These are phyloP conservation scores for Cupressus sempervirens DNA, from an alignment of 75 land plant genomes.

Conservation along the genomic window DNA sequence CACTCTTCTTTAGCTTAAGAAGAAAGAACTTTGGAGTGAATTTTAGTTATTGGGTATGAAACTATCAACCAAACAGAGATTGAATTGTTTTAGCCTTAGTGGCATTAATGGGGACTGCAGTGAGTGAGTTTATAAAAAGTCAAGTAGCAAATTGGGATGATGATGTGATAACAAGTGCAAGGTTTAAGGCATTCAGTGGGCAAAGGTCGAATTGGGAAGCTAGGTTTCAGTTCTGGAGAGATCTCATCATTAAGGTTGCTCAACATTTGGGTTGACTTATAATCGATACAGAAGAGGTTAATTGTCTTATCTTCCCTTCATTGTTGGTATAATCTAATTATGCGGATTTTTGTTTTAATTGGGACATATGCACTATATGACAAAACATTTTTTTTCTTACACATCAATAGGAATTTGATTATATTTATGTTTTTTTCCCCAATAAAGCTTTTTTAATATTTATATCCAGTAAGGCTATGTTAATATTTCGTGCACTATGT, in stretches of 20 bases:
- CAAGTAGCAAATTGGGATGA: too few relatives aligned
- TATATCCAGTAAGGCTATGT: too few relatives aligned
- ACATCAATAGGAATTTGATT: neutral
- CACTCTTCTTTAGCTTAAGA: too few relatives aligned
- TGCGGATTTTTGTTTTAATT: neutral
- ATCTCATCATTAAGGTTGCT: slow-evolving; percentile 61
- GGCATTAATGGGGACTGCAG: slow-evolving; percentile 12
- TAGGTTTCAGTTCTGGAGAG: slow-evolving; percentile 67
- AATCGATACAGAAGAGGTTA: slow-evolving; percentile 52
- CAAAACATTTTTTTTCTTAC: too few relatives aligned
- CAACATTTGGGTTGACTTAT: slow-evolving; percentile 53
- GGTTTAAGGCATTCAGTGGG: slow-evolving; percentile 92
- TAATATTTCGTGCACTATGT: neutral
- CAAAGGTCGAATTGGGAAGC: slow-evolving; percentile 84
- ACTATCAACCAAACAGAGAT: neutral
- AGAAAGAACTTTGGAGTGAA: neutral
- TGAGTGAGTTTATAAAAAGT: slow-evolving; percentile 39
- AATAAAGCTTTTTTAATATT: neutral
- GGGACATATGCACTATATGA: neutral
- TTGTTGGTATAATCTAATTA: neutral
- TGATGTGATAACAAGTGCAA: too few relatives aligned
- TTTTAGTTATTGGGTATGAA: neutral
- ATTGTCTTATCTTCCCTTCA: neutral
- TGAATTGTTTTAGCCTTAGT: neutral
- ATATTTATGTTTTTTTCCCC: too few relatives aligned